Evolutionary conservation across 352 stramenopile species (phyloP).

Genomic region (Globisporangium radiosum): DNA sequence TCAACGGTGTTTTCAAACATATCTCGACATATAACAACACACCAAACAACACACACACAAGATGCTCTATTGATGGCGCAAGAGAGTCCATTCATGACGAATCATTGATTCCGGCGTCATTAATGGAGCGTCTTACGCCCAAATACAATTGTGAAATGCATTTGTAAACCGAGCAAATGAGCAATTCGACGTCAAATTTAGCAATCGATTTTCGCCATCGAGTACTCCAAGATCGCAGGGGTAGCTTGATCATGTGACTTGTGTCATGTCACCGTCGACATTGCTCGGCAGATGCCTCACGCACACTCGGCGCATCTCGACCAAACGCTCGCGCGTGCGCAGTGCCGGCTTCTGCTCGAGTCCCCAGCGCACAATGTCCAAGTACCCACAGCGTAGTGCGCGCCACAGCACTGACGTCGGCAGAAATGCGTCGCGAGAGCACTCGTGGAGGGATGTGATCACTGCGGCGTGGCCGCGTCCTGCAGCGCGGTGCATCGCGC

Average conservation of each 20-base stretch:
- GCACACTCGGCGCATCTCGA: neutral
- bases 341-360: constrained; percentile 2
- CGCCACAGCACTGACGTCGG: constrained; percentile 3
- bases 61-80: no score
- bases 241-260: no score
- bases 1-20: neutral
- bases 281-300: neutral
- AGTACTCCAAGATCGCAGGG: no score
- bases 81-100: no score
- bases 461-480: constrained; percentile 1
- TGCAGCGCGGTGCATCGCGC: constrained; percentile 4
- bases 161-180: no score
- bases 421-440: neutral
- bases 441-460: neutral
- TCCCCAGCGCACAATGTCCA: neutral
- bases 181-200: no score
- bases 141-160: no score
- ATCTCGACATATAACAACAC: neutral
- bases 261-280: neutral
- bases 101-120: no score
- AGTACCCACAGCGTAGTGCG: constrained; percentile 2
- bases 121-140: no score
- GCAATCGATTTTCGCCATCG: no score
- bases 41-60: no score
- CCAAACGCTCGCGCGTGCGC: neutral